Percentiles rank a stretch among this genome's conserved stretches.
These are phyloP conservation scores for Coniochaeta sp. DNA, from an alignment of 2,329 filamentous ascomycete genomes.

Conservation along the genomic window DNA sequence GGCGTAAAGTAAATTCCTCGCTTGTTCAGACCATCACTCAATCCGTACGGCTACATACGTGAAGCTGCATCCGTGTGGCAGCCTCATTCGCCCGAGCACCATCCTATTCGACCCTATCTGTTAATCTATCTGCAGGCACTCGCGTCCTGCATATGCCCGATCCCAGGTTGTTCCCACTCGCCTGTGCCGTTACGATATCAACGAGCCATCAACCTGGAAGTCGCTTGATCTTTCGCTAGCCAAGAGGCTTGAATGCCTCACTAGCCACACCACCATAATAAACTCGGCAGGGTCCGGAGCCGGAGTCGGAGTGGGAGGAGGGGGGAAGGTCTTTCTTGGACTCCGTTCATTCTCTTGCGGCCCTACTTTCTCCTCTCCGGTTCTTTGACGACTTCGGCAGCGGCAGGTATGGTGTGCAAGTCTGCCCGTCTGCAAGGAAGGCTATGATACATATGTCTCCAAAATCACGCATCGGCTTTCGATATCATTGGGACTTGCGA, in stretches of 20 bases:
- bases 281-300: not conserved
- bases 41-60: not conserved
- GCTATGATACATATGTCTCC: too few relatives aligned
- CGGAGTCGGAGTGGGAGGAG: not conserved
- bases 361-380: constrained; percentile 41
- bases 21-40: not conserved
- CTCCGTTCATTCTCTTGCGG: constrained; percentile 12
- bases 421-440: too few relatives aligned
- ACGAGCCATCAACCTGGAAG: not conserved
- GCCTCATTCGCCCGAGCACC: not conserved
- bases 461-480: too few relatives aligned
- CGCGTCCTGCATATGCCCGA: not conserved
- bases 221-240: not conserved
- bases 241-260: not conserved
- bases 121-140: not conserved
- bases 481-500: too few relatives aligned
- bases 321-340: not conserved
- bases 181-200: not conserved
- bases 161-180: not conserved
- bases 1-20: not conserved
- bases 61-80: not conserved
- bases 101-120: not conserved
- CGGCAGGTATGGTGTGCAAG: too few relatives aligned
- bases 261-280: not conserved
- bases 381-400: constrained; percentile 36